Conservation (phyloP, 768 basidiomycete species). For the Sistotremastrum suecicum region DNA sequence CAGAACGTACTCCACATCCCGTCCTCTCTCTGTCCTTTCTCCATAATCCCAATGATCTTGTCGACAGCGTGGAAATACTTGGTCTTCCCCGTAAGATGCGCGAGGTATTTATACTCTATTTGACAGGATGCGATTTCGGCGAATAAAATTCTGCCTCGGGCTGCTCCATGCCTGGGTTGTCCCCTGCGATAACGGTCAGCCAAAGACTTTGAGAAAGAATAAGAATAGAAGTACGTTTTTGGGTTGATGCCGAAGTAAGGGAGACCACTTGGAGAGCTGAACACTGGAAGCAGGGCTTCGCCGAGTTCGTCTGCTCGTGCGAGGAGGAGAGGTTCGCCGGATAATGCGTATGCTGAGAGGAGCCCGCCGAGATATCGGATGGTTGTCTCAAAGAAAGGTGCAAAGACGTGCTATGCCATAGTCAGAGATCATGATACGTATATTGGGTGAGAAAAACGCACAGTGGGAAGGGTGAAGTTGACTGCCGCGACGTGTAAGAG, state of each 20-base stretch:
- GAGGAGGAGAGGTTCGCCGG: slow-evolving; percentile 46
- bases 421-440: background rate
- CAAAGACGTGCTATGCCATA: slow-evolving; percentile 15
- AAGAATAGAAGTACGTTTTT: slow-evolving; percentile 25
- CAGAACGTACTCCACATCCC: slow-evolving; percentile 56
- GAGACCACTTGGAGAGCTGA: slow-evolving; percentile 55
- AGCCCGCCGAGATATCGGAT: slow-evolving; percentile 87
- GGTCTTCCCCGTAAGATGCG: slow-evolving; percentile 59
- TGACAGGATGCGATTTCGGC: slow-evolving; percentile 78
- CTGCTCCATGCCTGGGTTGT: slow-evolving; percentile 5
- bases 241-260: slow-evolving; percentile 62
- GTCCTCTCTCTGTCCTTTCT: slow-evolving; percentile 30
- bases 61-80: slow-evolving; percentile 41
- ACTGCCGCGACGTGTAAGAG: slow-evolving; percentile 35
- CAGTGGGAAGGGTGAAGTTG: slow-evolving; percentile 34
- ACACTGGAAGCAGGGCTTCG: slow-evolving; percentile 53
- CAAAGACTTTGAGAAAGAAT: background rate
- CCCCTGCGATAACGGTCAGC: slow-evolving; percentile 22
- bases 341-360: slow-evolving; percentile 69
- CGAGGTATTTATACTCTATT: slow-evolving; percentile 75
- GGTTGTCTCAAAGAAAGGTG: slow-evolving; percentile 70
- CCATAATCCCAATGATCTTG: slow-evolving; percentile 33
- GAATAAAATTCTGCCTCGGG: background rate
- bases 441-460: slow-evolving; percentile 12
- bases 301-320: slow-evolving; percentile 68